Percentiles rank a stretch among this genome's conserved stretches.
Conservation (phyloP, 192 early-diverging fungal genomes). For the Coemansia sp. region DNA sequence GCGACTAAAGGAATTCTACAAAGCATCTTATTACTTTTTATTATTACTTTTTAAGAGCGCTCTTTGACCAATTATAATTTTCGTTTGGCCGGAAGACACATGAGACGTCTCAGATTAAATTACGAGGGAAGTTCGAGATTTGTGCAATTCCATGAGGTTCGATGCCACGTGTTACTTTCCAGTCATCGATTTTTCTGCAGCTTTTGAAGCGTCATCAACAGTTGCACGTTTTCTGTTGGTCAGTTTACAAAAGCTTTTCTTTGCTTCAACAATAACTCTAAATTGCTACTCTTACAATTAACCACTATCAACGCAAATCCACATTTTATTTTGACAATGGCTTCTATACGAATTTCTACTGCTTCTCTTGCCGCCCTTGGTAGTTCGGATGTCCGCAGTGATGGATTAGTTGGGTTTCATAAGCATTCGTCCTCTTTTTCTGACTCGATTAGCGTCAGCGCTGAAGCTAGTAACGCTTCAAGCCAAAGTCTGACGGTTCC, state of each 20-base stretch:
- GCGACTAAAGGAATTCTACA: neutral
- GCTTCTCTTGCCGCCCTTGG: constrained; percentile 34
- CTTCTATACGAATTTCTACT: constrained; percentile 53
- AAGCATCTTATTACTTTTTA: neutral
- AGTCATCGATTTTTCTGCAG: too few relatives aligned
- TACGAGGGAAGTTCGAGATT: neutral
- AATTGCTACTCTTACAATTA: neutral
- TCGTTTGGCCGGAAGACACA: neutral
- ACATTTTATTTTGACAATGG: constrained; percentile 21
- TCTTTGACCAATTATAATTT: too few relatives aligned
- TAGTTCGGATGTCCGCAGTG: neutral
- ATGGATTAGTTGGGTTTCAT: neutral
- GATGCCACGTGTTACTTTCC: neutral
- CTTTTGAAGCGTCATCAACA: neutral
- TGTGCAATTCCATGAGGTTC: neutral
- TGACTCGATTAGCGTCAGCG: constrained; percentile 2
- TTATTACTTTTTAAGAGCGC: neutral
- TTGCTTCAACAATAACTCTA: neutral
- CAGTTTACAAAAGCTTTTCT: neutral
- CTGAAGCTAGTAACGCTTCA: constrained; percentile 23
- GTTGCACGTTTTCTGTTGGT: neutral
- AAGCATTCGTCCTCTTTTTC: neutral
- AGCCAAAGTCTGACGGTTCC: neutral
- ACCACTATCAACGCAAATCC: neutral
- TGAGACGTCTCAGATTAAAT: neutral